phyloP scores from a whole-genome alignment of 371 early-diverging fungal genomes.

The Saksenaea vasiformis region DNA sequence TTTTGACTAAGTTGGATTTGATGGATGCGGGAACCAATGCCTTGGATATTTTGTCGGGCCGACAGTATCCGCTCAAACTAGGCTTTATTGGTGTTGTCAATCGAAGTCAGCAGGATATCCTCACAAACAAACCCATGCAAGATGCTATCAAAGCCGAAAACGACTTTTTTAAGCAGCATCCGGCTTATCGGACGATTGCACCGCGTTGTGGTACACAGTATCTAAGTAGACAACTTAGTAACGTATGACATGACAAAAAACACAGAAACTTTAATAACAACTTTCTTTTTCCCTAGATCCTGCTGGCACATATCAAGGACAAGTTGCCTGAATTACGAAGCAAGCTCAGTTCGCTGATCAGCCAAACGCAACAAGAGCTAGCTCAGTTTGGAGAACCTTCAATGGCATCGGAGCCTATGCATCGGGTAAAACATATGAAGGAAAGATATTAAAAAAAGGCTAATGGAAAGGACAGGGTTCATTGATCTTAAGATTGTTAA shows the following conservation, averaged over 20 bases:
- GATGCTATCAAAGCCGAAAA: conserved; percentile 77
- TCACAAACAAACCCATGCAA: conserved; percentile 76
- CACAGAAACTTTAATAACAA: neutral
- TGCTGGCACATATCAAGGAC: conserved; percentile 83
- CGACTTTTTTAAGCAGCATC: conserved; percentile 80
- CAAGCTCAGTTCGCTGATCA: conserved; percentile 76
- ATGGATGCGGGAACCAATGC: conserved; percentile 96
- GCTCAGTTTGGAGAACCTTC: conserved; percentile 73
- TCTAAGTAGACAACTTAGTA: conserved; percentile 79
- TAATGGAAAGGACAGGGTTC: conserved; percentile 50
- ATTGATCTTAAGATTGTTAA: conserved; percentile 77
- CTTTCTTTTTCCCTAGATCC: conserved; percentile 45
- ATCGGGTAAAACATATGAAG: conserved; percentile 43
- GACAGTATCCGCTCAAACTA: conserved; percentile 80
- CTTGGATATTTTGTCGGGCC: conserved; percentile 82
- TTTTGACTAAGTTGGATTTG: conserved; percentile 93
- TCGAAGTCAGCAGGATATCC: conserved; percentile 89
- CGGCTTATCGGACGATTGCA: conserved; percentile 80
- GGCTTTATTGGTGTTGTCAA: conserved; percentile 94
- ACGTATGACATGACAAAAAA: conserved; percentile 35
- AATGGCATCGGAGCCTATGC: conserved; percentile 42
- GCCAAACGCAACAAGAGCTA: conserved; percentile 83
- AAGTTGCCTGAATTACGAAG: conserved; percentile 83
- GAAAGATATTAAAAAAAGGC: conserved; percentile 6
- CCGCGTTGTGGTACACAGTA: conserved; percentile 85